phyloP scores from a whole-genome alignment of 1,284 basidiomycete genomes.

The Ceratobasidium sp. region DNA sequence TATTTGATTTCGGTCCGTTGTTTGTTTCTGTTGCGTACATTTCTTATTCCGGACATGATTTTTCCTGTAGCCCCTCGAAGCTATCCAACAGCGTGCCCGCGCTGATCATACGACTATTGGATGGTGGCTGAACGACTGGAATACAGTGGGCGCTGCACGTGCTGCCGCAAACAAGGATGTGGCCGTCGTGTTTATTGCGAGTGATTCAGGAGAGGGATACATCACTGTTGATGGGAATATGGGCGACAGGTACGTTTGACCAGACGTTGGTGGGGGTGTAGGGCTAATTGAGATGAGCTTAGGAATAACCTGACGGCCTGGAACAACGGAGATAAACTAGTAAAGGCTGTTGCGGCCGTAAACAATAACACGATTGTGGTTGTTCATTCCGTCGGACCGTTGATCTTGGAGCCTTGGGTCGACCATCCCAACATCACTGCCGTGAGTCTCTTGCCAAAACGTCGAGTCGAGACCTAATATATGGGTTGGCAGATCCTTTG shows the following conservation, averaged over 20 bases:
- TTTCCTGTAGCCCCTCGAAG: constrained; percentile 54
- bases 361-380: constrained; percentile 66
- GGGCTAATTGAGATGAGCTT: background rate
- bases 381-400: constrained; percentile 62
- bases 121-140: constrained; percentile 59
- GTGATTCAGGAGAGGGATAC: constrained; percentile 58
- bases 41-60: background rate
- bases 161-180: constrained; percentile 54
- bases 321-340: constrained; percentile 62
- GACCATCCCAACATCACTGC: constrained; percentile 77
- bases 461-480: constrained; percentile 46
- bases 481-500: constrained; percentile 57
- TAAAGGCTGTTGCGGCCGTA: constrained; percentile 61
- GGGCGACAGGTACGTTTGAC: constrained; percentile 54
- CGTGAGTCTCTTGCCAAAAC: constrained; percentile 51
- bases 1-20: constrained; percentile 58
- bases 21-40: constrained; percentile 55
- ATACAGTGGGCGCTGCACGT: constrained; percentile 50
- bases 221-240: constrained; percentile 58
- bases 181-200: constrained; percentile 57
- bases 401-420: constrained; percentile 66
- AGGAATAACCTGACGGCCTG: constrained; percentile 62
- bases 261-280: background rate
- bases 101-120: constrained; percentile 56
- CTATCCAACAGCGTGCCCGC: constrained; percentile 58